Base-by-base conservation (phyloP, 768 basidiomycete genomes). In the Mycena amicta region DNA sequence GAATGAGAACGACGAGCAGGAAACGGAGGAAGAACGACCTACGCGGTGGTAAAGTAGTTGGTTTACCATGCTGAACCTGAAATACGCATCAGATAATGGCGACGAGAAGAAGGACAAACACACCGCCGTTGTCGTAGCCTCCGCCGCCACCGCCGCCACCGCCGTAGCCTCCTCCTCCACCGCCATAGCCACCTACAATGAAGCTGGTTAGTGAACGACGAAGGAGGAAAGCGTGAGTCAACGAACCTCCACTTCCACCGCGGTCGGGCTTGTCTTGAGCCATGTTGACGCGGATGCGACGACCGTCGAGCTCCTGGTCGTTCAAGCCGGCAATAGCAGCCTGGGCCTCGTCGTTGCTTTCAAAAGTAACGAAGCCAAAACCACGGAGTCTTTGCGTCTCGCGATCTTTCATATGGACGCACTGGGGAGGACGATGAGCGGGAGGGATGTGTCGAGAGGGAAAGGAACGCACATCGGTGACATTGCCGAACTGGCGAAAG, bases 331-430 rank as follows among this genome's bases (percentile, higher is more conserved):
- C 58, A 72, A 97, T 96, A 50, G 95, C 94, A 61, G 78, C 78
- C 20, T 89, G 75, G 45, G 95, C 95, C 73, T 96, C 92, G 23
- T 74, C 66, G 15, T 66, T 46, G 52, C 71, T 71, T 65, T 77
- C 72, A 74, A 80, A 95, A 56, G 92, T 94, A 63, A 98, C 95
- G 77, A 98, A 98, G 59, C 95, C 95, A 75, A 98, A 98, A 70
- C 95, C 95, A 71, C 95, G 89, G 61, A 92, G 93, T 70, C 95
- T 92, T 60, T 93, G 92, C 60, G 95, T 97, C 71, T 96, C 95
- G 71, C 95, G 92, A 78, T 98, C 95, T 80, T 91, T 91, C 93
- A 95, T 95, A 75, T 94, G 92, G 77, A 96, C 92, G 68, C 89
- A 90, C 94, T 97, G 76, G 22, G 20, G 8, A 23, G 8, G 43